A percentile compares a stretch with the other conserved stretches of the same genome.
phyloP scores from a whole-genome alignment of 2,329 filamentous ascomycete genomes.

The Talaromyces atroroseus region DNA sequence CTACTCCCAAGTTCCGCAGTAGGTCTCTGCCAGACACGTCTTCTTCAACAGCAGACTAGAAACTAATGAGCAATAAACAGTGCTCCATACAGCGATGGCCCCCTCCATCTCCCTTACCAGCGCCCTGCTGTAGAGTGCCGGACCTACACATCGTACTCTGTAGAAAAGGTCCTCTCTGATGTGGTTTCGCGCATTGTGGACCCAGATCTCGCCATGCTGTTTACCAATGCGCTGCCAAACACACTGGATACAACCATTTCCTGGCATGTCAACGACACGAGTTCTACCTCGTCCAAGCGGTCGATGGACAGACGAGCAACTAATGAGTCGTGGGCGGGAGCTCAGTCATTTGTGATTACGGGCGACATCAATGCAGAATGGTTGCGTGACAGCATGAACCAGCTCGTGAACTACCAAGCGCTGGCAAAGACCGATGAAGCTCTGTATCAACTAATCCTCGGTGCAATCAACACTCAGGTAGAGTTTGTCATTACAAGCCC shows the following conservation, averaged over 20 bases:
- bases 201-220: constrained; percentile 81
- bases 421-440: constrained; percentile 74
- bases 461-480: constrained; percentile 91
- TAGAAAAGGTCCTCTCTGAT: constrained; percentile 82
- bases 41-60: not conserved
- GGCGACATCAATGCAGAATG: constrained; percentile 91
- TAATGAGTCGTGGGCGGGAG: constrained; percentile 65
- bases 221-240: constrained; percentile 93
- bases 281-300: constrained; percentile 19
- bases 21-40: constrained; percentile 24
- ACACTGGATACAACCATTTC: constrained; percentile 84
- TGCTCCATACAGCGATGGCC: constrained; percentile 71
- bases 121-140: constrained; percentile 75
- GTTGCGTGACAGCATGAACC: constrained; percentile 89
- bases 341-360: constrained; percentile 89
- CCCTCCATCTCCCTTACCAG: constrained; percentile 76
- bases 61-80: constrained; percentile 41
- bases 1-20: constrained; percentile 59
- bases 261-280: constrained; percentile 66
- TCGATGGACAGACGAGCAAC: constrained; percentile 39
- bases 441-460: constrained; percentile 75
- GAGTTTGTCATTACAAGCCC: constrained; percentile 92
- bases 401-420: constrained; percentile 81
- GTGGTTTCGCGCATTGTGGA: constrained; percentile 75
- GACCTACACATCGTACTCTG: constrained; percentile 79